Evolutionary conservation across 2,329 filamentous ascomycete genomes (phyloP).

Genomic region (Penicillium brasilianum): DNA sequence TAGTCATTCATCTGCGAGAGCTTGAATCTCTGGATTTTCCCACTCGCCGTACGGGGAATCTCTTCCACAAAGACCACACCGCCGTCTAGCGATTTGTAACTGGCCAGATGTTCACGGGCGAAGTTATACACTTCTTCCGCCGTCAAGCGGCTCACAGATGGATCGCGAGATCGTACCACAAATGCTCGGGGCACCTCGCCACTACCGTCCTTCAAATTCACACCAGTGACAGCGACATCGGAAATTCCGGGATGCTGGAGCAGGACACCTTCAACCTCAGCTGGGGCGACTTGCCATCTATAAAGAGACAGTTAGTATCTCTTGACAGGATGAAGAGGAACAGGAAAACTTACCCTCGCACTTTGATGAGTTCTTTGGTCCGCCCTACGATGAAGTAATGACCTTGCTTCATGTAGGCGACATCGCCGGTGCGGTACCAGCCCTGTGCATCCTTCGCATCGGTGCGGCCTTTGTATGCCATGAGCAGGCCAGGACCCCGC

Average conservation of each 20-base stretch:
- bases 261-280: constrained; percentile 54
- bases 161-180: constrained; percentile 45
- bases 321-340: neutral
- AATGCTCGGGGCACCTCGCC: constrained; percentile 53
- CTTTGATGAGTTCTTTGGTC: constrained; percentile 54
- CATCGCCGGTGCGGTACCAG: constrained; percentile 53
- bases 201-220: constrained; percentile 41
- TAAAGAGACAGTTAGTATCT: neutral
- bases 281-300: constrained; percentile 56
- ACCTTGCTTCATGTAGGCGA: constrained; percentile 44
- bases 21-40: constrained; percentile 55
- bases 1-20: constrained; percentile 48
- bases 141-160: constrained; percentile 32
- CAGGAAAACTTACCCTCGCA: constrained; percentile 47
- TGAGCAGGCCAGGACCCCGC: constrained; percentile 43
- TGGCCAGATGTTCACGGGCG: constrained; percentile 48
- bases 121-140: constrained; percentile 52
- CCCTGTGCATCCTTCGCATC: constrained; percentile 44
- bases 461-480: constrained; percentile 44
- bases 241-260: constrained; percentile 50
- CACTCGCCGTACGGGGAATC: constrained; percentile 56
- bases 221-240: constrained; percentile 55
- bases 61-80: constrained; percentile 55
- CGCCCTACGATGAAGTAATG: constrained; percentile 49
- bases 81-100: constrained; percentile 55